Evolutionary conservation across 2,329 filamentous ascomycete species (phyloP).

Genomic region (Fusarium torulosum): DNA sequence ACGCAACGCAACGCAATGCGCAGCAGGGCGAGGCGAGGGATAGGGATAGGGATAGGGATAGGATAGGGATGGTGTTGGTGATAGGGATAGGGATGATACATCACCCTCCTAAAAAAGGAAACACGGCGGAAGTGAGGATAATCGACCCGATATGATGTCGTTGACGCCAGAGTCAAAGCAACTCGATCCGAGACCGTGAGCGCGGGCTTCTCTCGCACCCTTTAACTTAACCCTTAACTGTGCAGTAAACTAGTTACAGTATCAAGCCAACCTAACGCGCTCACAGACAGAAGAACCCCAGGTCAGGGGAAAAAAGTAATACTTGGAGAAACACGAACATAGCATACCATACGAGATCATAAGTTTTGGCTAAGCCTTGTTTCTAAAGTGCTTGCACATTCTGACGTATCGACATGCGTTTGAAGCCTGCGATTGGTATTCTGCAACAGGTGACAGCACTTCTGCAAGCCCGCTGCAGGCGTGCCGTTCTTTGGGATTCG

Average conservation of each 20-base stretch:
- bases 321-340: neutral
- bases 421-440: slow-evolving; percentile 29
- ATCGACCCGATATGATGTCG: slow-evolving; percentile 22
- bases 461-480: slow-evolving; percentile 39
- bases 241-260: slow-evolving; percentile 26
- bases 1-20: slow-evolving; percentile 32
- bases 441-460: slow-evolving; percentile 31
- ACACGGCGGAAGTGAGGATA: slow-evolving; percentile 19
- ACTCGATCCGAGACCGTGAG: slow-evolving; percentile 32
- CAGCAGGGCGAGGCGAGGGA: slow-evolving; percentile 38
- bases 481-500: slow-evolving; percentile 28
- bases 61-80: neutral
- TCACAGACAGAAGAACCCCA: slow-evolving; percentile 16
- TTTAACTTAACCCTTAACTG: slow-evolving; percentile 30
- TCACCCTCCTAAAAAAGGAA: slow-evolving; percentile 26
- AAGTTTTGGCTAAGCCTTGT: slow-evolving; percentile 22
- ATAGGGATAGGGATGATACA: slow-evolving; percentile 29
- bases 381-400: slow-evolving; percentile 46
- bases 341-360: slow-evolving; percentile 17
- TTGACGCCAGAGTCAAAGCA: slow-evolving; percentile 38
- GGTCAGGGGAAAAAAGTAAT: slow-evolving; percentile 19
- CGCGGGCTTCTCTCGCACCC: slow-evolving; percentile 37
- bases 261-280: slow-evolving; percentile 27
- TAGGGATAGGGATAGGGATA: neutral
- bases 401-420: slow-evolving; percentile 24